Conservation (phyloP, 495 filamentous ascomycete genomes). For the Podospora pseudoanserina region DNA sequence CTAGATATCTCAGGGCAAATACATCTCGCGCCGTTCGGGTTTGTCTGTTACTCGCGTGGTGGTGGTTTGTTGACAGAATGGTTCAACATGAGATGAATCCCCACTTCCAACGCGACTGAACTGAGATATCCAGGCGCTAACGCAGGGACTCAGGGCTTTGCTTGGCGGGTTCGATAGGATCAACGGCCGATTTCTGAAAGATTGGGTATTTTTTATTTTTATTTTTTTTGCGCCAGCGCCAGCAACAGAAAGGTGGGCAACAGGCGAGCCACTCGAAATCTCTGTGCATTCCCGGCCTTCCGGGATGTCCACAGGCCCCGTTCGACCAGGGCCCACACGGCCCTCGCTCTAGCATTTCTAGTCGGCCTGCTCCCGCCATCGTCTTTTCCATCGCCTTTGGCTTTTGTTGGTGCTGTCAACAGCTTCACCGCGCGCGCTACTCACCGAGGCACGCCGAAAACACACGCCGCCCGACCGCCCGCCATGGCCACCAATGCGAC, state of each 20-base stretch:
- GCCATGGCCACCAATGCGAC: constrained; percentile 63
- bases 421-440: not conserved
- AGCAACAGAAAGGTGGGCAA: not conserved
- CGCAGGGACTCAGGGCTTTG: not conserved
- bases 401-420: not conserved
- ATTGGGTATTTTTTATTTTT: not conserved
- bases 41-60: not conserved
- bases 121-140: not conserved
- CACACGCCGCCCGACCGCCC: constrained; percentile 1
- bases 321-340: not conserved
- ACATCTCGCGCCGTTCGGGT: not conserved
- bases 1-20: not conserved
- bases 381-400: constrained; percentile 8
- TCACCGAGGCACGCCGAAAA: not conserved
- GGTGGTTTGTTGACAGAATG: not conserved
- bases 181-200: not conserved
- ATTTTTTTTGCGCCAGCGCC: not conserved
- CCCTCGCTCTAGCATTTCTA: constrained; percentile 1
- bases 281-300: constrained; percentile 1
- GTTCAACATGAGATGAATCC: not conserved
- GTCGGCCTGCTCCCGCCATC: not conserved
- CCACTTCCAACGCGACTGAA: not conserved
- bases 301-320: not conserved
- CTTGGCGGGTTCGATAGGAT: not conserved
- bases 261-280: not conserved